phyloP scores from a whole-genome alignment of 1,139 yeast species.

The Blastobotrys arbuscula region DNA sequence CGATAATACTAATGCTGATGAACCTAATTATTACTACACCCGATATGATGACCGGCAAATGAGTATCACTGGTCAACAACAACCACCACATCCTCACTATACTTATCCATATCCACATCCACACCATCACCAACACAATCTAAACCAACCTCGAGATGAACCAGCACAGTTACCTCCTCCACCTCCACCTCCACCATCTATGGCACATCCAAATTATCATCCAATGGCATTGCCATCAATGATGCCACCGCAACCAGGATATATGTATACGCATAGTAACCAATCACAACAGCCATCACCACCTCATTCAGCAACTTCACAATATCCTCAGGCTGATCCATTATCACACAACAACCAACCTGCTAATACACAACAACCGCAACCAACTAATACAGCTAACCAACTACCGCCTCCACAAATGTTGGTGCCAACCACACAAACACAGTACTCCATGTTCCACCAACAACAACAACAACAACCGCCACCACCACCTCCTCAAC shows the following conservation, averaged over 20 bases:
- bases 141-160: neutral
- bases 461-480: neutral
- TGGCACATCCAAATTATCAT: conserved; percentile 2
- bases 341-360: neutral
- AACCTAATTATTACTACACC: conserved; percentile 10
- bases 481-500: neutral
- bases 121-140: too few species aligned
- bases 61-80: neutral
- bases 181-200: conserved; percentile 4
- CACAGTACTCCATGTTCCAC: conserved; percentile 5
- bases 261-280: conserved; percentile 9
- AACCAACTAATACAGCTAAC: neutral
- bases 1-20: conserved; percentile 1
- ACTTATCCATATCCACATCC: conserved; percentile 3
- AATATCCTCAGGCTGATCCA: conserved; percentile 3
- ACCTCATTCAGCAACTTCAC: conserved; percentile 4
- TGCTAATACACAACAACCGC: neutral
- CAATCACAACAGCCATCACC: conserved; percentile 7
- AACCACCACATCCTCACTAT: conserved; percentile 7
- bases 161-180: neutral
- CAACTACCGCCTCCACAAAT: conserved; percentile 15
- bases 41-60: conserved; percentile 8
- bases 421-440: conserved; percentile 4
- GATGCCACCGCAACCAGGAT: conserved; percentile 12
- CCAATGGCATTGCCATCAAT: conserved; percentile 11